Percentiles rank a stretch among this genome's conserved stretches.
These are phyloP conservation scores for Creolimax fragrantissima DNA, from an alignment of 78 protist genomes.

Conservation along the genomic window DNA sequence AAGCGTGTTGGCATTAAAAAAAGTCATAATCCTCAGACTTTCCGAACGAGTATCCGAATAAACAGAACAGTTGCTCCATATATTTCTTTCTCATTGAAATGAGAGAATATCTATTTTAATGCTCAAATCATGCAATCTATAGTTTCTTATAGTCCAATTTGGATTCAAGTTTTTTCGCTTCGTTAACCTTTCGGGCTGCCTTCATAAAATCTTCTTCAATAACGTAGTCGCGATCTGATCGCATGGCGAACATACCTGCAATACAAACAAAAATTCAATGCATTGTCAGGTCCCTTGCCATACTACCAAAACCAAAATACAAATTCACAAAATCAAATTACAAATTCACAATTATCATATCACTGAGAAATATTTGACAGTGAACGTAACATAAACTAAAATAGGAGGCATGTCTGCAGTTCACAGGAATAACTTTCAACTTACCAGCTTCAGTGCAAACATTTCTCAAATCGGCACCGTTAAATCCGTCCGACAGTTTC, in stretches of 20 bases:
- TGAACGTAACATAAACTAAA: too few species aligned
- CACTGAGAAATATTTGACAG: too few species aligned
- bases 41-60: too few species aligned
- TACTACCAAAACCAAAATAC: not conserved
- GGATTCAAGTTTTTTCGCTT: conserved; percentile 91
- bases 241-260: conserved; percentile 89
- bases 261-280: not conserved
- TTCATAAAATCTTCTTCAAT: conserved; percentile 95
- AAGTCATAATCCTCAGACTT: too few species aligned
- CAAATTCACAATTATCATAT: too few species aligned
- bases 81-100: too few species aligned
- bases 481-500: conserved; percentile 95
- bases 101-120: too few species aligned
- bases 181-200: conserved; percentile 92
- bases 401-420: too few species aligned
- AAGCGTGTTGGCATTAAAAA: too few species aligned
- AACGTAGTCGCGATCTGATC: conserved; percentile 86
- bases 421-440: not conserved
- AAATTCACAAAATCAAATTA: too few species aligned
- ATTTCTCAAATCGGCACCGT: conserved; percentile 98
- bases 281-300: not conserved
- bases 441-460: conserved; percentile 96
- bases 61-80: too few species aligned
- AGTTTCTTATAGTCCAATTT: conserved; percentile 64
- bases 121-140: conserved; percentile 11